These are phyloP conservation scores for Ascochyta koolunga DNA, from an alignment of 2,329 filamentous ascomycete species.

Conservation along the genomic window DNA sequence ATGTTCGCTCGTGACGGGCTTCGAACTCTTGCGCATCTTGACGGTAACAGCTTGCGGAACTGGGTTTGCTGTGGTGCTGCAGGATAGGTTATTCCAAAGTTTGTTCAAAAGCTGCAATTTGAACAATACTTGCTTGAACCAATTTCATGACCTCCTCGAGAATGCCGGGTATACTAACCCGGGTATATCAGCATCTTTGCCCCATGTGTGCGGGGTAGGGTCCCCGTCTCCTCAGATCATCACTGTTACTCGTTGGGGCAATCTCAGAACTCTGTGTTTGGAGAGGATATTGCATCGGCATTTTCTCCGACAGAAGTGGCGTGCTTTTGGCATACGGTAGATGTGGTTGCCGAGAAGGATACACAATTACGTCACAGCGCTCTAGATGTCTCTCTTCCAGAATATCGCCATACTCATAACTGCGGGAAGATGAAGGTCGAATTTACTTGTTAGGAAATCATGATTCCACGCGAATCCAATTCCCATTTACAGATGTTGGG, in stretches of 20 bases:
- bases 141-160: not conserved
- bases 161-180: conserved; percentile 1
- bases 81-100: not conserved
- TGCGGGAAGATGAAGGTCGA: no score
- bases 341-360: not conserved
- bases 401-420: not conserved
- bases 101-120: not conserved
- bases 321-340: not conserved
- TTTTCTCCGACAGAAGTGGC: not conserved
- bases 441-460: no score
- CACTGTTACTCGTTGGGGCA: not conserved
- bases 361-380: not conserved
- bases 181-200: not conserved
- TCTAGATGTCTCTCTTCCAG: no score
- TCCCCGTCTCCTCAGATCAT: not conserved
- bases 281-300: not conserved
- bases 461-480: no score
- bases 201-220: conserved; percentile 12
- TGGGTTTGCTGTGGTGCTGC: no score
- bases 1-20: conserved; percentile 1
- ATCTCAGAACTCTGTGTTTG: not conserved
- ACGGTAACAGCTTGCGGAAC: not conserved
- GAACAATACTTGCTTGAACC: no score
- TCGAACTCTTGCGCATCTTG: not conserved
- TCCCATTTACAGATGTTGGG: no score